A percentile compares a stretch with the other conserved stretches of the same genome.
phyloP scores from a whole-genome alignment of 805 yeast genomes.

The Saturnispora saitoi region DNA sequence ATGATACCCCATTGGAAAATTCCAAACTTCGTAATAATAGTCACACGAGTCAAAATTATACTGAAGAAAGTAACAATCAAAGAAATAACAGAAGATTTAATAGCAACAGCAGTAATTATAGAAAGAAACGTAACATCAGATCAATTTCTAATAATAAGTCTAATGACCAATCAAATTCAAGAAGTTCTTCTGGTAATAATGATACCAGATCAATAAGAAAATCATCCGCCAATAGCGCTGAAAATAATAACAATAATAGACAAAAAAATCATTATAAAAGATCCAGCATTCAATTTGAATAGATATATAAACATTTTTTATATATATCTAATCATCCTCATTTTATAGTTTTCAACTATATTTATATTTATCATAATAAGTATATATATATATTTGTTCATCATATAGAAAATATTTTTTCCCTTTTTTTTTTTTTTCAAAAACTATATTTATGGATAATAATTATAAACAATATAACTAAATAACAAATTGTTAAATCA shows the following conservation, averaged over 20 bases:
- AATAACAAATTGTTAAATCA: not conserved
- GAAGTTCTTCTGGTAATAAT: not conserved
- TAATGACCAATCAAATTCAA: not conserved
- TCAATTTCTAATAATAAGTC: not conserved
- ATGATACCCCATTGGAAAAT: not conserved
- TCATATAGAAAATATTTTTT: not conserved
- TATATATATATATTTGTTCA: no score
- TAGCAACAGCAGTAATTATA: not conserved
- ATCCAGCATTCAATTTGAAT: not conserved
- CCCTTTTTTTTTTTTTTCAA: not conserved
- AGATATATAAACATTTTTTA: not conserved
- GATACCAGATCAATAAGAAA: not conserved
- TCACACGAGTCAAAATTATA: not conserved
- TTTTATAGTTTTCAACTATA: not conserved
- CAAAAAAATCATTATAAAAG: not conserved
- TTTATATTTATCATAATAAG: no score
- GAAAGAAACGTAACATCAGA: slow-evolving; percentile 1
- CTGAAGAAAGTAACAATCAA: slow-evolving; percentile 3
- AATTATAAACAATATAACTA: not conserved
- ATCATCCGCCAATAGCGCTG: not conserved
- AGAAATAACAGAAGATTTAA: not conserved
- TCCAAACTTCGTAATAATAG: not conserved
- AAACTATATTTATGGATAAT: not conserved
- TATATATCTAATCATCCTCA: not conserved
- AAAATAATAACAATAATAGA: not conserved